Evolutionary conservation across 2,329 filamentous ascomycete genomes (phyloP), one percentile per base, ranked within the genome.

Genomic region (Simplicillium sp.): DNA sequence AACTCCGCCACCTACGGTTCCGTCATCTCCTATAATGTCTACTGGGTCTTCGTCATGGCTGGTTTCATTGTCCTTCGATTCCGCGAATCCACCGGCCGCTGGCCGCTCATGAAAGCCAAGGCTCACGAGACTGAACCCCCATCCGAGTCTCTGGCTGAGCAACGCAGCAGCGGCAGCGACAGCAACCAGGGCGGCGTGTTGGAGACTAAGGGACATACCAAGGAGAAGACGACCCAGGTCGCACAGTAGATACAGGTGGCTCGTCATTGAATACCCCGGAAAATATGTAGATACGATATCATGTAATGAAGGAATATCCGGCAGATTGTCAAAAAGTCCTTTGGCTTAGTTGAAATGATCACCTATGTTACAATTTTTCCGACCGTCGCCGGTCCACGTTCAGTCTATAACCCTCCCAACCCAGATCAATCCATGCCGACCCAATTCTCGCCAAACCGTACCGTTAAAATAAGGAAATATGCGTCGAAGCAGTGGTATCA

Each of bases 1-100:
- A 94, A 94, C 65, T 87, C 84, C 11, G 88, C 85, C 5, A 94
- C 87, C 2, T 88, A 90, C 52, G 87, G 87, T 39, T 89, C 85
- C 1, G 83, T 94, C 48, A 79, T 94, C 47, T 80, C 84, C 1
- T 94, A 94, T 66, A 94, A 92, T 57, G 44, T 90, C 13, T 94
- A 94, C 66, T 95, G 87, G 88, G 62, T 92, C 38, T 68, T 67
- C 8, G 75, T 92, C 48, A 87, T 88, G 42, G 71, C 87, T 13
- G 72, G 71, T 5, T 85, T 90, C 55, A 45, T 77, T 12, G 49
- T 65, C 29, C 71, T 90, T 68, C 71, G 81, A 34, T 86, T 77
- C 63, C 73, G 73, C 47, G 86, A 92, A 63, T 50, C 48, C 29
- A 69, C 66, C 45, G 71, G 72, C 9, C 67, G 62, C 46, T 70